Conservation (phyloP, 2,329 filamentous ascomycete species). For the Phyllosticta ampelicida region DNA sequence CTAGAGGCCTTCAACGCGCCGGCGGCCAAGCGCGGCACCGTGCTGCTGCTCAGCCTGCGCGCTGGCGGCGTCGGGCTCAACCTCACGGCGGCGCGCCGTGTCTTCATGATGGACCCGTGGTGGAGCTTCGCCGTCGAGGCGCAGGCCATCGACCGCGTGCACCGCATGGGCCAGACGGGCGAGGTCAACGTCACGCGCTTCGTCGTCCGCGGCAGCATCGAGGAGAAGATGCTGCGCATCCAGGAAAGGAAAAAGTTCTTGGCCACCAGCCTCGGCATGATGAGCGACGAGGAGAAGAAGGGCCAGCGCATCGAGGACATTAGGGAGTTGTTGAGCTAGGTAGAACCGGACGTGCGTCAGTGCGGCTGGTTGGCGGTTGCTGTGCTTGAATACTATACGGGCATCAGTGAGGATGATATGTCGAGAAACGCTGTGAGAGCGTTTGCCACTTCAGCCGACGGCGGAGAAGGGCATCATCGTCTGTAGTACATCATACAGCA, state of each 20-base stretch:
- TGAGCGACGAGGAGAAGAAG: conserved; percentile 87
- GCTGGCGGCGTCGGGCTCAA: conserved; percentile 94
- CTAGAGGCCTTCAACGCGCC: conserved; percentile 54
- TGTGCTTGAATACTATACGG: too few relatives aligned
- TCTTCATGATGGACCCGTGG: conserved; percentile 99
- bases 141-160: conserved; percentile 94
- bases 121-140: conserved; percentile 97
- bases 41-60: conserved; percentile 73
- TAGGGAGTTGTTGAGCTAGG: conserved; percentile 68
- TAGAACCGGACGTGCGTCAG: too few relatives aligned
- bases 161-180: conserved; percentile 86
- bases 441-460: too few relatives aligned
- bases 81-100: conserved; percentile 73
- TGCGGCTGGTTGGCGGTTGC: too few relatives aligned
- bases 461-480: too few relatives aligned
- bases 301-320: conserved; percentile 87
- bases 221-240: conserved; percentile 86
- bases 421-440: too few relatives aligned
- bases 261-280: conserved; percentile 92
- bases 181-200: conserved; percentile 83
- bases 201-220: conserved; percentile 81
- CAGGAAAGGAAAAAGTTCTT: conserved; percentile 96
- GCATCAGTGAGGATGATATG: too few relatives aligned
- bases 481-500: too few relatives aligned
- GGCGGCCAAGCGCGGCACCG: conserved; percentile 39